Conservation (phyloP, 2,329 filamentous ascomycete species). For the Diaporthe vexans region DNA sequence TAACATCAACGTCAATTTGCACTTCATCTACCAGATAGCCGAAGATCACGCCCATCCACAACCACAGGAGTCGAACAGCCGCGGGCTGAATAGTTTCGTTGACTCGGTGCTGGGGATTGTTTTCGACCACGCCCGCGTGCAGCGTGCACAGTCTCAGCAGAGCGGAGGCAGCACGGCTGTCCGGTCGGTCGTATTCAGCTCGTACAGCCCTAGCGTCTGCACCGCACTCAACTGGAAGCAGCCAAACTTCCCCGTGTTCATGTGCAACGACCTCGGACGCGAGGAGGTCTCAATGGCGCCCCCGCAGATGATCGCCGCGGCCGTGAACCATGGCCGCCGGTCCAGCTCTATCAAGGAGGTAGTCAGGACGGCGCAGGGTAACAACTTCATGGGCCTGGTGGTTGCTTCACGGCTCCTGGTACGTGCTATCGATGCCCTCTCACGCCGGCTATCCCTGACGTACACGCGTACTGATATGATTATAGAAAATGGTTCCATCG, state of each 20-base stretch:
- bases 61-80: conserved; percentile 66
- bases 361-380: conserved; percentile 91
- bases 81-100: conserved; percentile 88
- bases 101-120: conserved; percentile 88
- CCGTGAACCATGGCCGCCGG: conserved; percentile 68
- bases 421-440: conserved; percentile 54
- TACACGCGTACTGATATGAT: conserved; percentile 39
- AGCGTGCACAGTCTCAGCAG: conserved; percentile 75
- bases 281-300: conserved; percentile 61
- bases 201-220: conserved; percentile 90
- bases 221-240: conserved; percentile 99
- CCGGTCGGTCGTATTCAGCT: conserved; percentile 92
- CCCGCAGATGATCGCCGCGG: conserved; percentile 60
- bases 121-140: conserved; percentile 87
- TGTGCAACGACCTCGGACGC: conserved; percentile 91
- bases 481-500: conserved; percentile 90
- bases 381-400: conserved; percentile 98
- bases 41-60: conserved; percentile 75
- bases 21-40: conserved; percentile 86
- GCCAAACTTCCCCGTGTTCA: conserved; percentile 95
- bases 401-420: conserved; percentile 90
- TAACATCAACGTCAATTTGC: conserved; percentile 90
- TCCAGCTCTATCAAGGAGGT: conserved; percentile 94
- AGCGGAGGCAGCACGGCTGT: conserved; percentile 61
- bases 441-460: conserved; percentile 13